These are phyloP conservation scores for Magnolia changhungtana DNA, from an alignment of 164 flowering plant species.

Conservation along the genomic window DNA sequence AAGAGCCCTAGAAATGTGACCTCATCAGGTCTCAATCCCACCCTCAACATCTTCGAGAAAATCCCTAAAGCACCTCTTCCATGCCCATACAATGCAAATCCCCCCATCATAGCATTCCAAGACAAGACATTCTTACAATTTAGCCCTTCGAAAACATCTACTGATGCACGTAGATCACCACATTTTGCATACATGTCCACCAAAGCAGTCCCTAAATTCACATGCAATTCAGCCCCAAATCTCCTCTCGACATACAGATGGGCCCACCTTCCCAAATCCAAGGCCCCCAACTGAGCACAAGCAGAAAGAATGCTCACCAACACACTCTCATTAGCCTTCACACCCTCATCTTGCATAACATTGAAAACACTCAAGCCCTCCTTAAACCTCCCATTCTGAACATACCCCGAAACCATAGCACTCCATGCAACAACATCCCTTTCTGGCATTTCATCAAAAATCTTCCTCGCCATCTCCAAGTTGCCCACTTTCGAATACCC, in stretches of 20 bases:
- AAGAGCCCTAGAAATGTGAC: conserved; percentile 12
- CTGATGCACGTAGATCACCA: conserved; percentile 20
- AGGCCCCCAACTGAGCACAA: conserved; percentile 7
- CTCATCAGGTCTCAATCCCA: conserved; percentile 4
- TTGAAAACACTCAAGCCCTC: conserved; percentile 9
- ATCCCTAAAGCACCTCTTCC: conserved; percentile 8
- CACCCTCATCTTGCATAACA: not conserved
- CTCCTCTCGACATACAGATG: conserved; percentile 10
- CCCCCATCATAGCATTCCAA: conserved; percentile 10
- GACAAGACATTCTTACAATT: not conserved
- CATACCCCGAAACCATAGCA: conserved; percentile 9
- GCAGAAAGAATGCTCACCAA: conserved; percentile 13
- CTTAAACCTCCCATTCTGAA: conserved; percentile 3
- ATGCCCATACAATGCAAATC: conserved; percentile 9
- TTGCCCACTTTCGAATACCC: conserved; percentile 6
- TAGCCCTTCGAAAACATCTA: conserved; percentile 1
- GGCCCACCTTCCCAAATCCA: conserved; percentile 6
- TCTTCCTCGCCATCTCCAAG: not conserved
- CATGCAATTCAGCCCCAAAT: conserved; percentile 5
- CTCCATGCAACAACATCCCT: conserved; percentile 12
- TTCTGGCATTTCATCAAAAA: conserved; percentile 10
- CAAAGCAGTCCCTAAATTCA: conserved; percentile 22
- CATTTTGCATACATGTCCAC: conserved; percentile 67
- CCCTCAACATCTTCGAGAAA: conserved; percentile 5
- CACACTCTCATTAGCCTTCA: conserved; percentile 10